A percentile compares a stretch with the other conserved stretches of the same genome.
phyloP scores from a whole-genome alignment of 805 yeast species.

The Yamadazyma olivae region DNA sequence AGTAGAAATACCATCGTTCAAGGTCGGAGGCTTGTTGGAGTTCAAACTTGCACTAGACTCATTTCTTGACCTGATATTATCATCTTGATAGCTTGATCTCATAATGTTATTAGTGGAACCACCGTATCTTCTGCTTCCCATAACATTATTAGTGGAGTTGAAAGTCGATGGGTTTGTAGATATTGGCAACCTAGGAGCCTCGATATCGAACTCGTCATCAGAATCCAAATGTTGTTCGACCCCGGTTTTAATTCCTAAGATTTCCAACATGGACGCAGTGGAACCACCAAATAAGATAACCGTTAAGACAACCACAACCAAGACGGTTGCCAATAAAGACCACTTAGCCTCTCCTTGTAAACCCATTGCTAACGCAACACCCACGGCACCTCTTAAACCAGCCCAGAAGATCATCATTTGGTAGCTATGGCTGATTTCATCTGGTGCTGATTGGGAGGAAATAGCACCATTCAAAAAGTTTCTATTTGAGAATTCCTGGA shows the following conservation, averaged over 20 bases:
- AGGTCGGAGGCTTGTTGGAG: constrained; percentile 11
- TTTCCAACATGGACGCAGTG: constrained; percentile 96
- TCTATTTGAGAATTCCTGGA: constrained; percentile 35
- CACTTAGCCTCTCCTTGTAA: constrained; percentile 90
- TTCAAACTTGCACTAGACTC: constrained; percentile 26
- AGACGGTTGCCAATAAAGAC: constrained; percentile 86
- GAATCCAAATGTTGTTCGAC: constrained; percentile 68
- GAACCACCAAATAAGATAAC: constrained; percentile 98
- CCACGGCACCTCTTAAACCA: constrained; percentile 97
- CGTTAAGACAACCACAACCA: constrained; percentile 94
- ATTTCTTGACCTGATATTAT: constrained; percentile 26
- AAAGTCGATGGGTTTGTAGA: constrained; percentile 6
- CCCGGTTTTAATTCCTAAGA: constrained; percentile 89
- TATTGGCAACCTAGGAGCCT: constrained; percentile 50
- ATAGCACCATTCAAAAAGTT: constrained; percentile 37
- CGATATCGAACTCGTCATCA: constrained; percentile 95
- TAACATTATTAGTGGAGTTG: constrained; percentile 1
- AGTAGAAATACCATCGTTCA: constrained; percentile 9
- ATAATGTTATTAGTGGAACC: neutral
- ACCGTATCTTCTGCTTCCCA: constrained; percentile 18
- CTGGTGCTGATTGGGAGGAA: constrained; percentile 49
- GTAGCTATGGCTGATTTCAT: constrained; percentile 91
- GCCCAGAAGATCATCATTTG: constrained; percentile 99
- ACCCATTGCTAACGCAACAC: constrained; percentile 98
- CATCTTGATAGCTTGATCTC: constrained; percentile 15